Conservation (phyloP, 495 filamentous ascomycete genomes). For the Alectoria sarmentosa region DNA sequence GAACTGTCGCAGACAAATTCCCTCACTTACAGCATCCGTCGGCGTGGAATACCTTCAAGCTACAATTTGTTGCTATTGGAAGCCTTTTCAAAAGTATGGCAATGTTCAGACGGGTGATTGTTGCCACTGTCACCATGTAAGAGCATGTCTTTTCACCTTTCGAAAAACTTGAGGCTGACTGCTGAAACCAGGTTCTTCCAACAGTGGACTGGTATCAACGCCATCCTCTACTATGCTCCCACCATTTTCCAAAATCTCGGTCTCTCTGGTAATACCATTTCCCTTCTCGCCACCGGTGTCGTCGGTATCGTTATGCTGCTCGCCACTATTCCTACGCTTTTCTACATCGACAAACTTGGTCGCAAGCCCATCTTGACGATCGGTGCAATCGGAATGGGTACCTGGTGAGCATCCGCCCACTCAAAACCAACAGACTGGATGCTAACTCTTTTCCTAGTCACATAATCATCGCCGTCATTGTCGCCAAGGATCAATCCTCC, state of each 20-base stretch:
- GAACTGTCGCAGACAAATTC: conserved; percentile 62
- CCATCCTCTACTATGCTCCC: conserved; percentile 46
- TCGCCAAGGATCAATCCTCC: conserved; percentile 53
- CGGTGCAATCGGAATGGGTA: conserved; percentile 66
- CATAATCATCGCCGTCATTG: conserved; percentile 68
- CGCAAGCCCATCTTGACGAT: conserved; percentile 63
- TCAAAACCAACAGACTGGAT: too few species aligned
- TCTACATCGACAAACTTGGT: conserved; percentile 60
- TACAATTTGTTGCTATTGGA: conserved; percentile 66
- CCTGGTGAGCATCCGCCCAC: too few species aligned
- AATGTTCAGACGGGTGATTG: conserved; percentile 68
- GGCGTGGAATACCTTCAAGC: conserved; percentile 53
- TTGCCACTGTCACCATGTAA: conserved; percentile 47
- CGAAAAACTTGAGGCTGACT: too few species aligned
- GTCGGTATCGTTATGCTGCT: conserved; percentile 56
- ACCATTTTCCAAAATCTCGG: conserved; percentile 46
- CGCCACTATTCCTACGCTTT: conserved; percentile 57
- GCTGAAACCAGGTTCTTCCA: too few species aligned
- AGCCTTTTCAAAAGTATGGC: conserved; percentile 63
- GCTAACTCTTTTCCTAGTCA: too few species aligned
- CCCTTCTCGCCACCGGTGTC: conserved; percentile 47
- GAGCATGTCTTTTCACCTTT: too few species aligned
- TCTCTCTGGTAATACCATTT: conserved; percentile 38
- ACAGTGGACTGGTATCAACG: conserved; percentile 45
- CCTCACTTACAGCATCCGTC: conserved; percentile 56